Conservation (phyloP, 2,329 filamentous ascomycete genomes). For the Pseudogymnoascus sp. region DNA sequence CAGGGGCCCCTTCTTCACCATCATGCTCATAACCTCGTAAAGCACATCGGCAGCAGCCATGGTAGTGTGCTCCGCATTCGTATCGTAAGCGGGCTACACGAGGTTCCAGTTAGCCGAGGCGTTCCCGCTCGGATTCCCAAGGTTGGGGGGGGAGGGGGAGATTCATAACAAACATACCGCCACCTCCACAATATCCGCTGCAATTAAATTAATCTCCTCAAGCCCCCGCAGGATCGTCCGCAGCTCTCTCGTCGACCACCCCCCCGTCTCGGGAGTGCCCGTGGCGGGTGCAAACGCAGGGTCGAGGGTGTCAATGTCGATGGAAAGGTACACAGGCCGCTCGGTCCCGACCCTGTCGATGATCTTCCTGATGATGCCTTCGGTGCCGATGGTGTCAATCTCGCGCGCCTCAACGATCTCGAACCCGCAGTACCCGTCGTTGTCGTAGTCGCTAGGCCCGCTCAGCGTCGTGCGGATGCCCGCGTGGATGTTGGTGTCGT, state of each 20-base stretch:
- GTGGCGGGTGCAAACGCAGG: constrained; percentile 73
- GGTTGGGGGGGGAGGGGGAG: constrained; percentile 11
- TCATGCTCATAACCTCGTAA: constrained; percentile 73
- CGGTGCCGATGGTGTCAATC: constrained; percentile 59
- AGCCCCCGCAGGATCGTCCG: constrained; percentile 62
- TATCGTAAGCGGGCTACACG: constrained; percentile 54
- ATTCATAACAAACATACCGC: constrained; percentile 28
- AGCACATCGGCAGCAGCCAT: constrained; percentile 64
- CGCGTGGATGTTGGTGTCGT: constrained; percentile 81
- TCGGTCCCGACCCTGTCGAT: constrained; percentile 63
- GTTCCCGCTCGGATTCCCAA: constrained; percentile 22
- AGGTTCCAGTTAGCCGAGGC: background rate
- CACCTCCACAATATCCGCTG: constrained; percentile 66
- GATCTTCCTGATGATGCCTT: constrained; percentile 73
- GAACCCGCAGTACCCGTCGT: constrained; percentile 78
- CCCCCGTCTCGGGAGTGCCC: constrained; percentile 67
- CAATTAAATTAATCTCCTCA: constrained; percentile 61
- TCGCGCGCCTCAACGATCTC: constrained; percentile 70
- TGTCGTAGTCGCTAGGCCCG: constrained; percentile 72
- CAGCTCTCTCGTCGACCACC: constrained; percentile 66
- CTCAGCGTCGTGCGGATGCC: constrained; percentile 77
- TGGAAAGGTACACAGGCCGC: constrained; percentile 70
- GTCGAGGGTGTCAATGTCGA: constrained; percentile 84
- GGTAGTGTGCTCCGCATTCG: constrained; percentile 64
- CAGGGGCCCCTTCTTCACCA: constrained; percentile 70